Evolutionary conservation across 2,329 filamentous ascomycete species (phyloP).

Genomic region (Thelonectria discophora): DNA sequence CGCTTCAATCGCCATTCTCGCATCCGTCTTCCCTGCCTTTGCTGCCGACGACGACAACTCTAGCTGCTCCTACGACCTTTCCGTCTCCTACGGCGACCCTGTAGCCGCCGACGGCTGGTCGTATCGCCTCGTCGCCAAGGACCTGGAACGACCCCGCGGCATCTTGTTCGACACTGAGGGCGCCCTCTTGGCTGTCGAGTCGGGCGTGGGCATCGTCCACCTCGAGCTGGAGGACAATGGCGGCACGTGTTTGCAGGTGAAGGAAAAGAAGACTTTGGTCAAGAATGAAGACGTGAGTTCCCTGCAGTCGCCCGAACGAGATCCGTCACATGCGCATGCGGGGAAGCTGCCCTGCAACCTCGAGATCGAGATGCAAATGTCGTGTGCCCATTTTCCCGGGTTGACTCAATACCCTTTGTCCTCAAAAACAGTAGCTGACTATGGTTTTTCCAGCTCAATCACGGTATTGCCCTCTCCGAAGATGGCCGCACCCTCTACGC

Average conservation of each 20-base stretch:
- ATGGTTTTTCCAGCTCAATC: constrained; percentile 56
- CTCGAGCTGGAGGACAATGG: constrained; percentile 53
- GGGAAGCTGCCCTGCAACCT: not conserved
- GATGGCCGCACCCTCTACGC: constrained; percentile 65
- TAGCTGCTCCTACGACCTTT: constrained; percentile 48
- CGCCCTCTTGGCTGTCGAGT: constrained; percentile 57
- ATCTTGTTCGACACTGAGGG: constrained; percentile 57
- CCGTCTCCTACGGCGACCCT: constrained; percentile 49
- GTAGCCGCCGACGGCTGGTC: constrained; percentile 54
- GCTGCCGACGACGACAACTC: not conserved
- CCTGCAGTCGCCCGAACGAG: not conserved
- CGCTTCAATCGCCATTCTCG: constrained; percentile 8
- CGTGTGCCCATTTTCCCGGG: not conserved
- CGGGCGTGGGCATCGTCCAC: constrained; percentile 52
- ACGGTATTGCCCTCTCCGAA: constrained; percentile 62
- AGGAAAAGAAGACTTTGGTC: constrained; percentile 49
- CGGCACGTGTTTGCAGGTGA: constrained; percentile 52
- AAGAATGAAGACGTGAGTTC: constrained; percentile 48
- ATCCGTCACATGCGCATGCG: not conserved
- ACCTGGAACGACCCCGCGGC: constrained; percentile 53
- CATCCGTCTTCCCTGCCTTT: not conserved
- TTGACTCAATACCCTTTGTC: not conserved
- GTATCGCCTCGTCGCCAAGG: constrained; percentile 54
- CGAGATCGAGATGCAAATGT: not conserved
- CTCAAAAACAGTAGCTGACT: constrained; percentile 7